Conservation (phyloP, 345 rosid species). For the Eucalyptus sp. region DNA sequence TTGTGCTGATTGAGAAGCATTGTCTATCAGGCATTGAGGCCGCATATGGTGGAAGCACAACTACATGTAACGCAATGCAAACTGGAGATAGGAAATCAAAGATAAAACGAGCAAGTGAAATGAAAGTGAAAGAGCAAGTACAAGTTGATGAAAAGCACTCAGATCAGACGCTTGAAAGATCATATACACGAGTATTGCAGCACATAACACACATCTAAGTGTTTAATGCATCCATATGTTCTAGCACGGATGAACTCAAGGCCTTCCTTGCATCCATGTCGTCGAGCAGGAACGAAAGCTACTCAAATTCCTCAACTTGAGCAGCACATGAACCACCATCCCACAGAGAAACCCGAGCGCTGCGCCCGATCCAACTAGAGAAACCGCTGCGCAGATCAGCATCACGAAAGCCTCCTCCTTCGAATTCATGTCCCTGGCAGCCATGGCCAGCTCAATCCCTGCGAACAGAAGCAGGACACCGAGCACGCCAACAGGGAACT, state of each 20-base stretch:
- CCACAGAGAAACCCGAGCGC: constrained; percentile 83
- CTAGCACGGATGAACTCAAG: background rate
- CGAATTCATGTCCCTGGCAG: constrained; percentile 62
- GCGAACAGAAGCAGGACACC: constrained; percentile 70
- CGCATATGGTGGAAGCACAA: background rate
- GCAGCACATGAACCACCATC: constrained; percentile 32
- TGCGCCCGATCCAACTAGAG: constrained; percentile 61
- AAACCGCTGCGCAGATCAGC: constrained; percentile 56
- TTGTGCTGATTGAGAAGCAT: background rate
- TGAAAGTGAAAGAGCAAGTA: fast-evolving
- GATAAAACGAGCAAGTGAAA: background rate
- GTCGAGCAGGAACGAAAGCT: background rate
- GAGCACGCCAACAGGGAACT: constrained; percentile 69
- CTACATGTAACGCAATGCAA: background rate
- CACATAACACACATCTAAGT: background rate
- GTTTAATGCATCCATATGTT: background rate
- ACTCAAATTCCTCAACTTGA: constrained; percentile 27
- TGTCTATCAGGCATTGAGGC: background rate
- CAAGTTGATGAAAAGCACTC: background rate
- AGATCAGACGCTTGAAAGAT: background rate
- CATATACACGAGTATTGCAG: background rate
- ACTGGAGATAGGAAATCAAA: background rate
- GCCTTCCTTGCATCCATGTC: background rate
- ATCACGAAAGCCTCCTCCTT: constrained; percentile 72
- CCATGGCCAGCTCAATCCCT: constrained; percentile 76